Base-by-base conservation (phyloP, 2,329 filamentous ascomycete genomes). In the Diaporthe nobilis region DNA sequence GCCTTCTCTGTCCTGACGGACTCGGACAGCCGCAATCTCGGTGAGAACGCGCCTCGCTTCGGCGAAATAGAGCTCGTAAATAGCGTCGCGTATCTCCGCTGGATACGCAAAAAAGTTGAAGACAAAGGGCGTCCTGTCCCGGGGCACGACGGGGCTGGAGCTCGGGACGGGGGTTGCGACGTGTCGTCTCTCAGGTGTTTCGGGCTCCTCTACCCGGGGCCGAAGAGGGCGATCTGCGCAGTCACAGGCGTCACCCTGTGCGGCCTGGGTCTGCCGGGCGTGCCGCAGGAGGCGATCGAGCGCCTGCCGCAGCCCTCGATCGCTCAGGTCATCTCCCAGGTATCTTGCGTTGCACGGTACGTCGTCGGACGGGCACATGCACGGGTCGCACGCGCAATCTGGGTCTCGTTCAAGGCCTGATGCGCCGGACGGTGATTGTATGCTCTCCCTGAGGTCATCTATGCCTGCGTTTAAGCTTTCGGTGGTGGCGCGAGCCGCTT, bases 1-100 rank as follows among this genome's bases (percentile, higher is more conserved):
- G 20, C 17, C 57, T 15, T 12, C 8, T 12, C 17, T 12, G 15
- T 20, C 31, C 34, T 39, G 57, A 17, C 57, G 57, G 57, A 60
- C 57, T n/a, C 57, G 31, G 22, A 60, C 57, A 25, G 57, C 34
- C 34, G 57, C 57, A n/a, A 60, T 60, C 37, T 42, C 34, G 4
- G 34, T 13, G 57, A 60, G 34, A 39, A 39, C 22, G 4, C 17
- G 57, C 13, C 20, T 39, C 34, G 34, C 28, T 17, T 34, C 55
- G 17, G 55, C 55, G 55, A 58, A 58, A 37, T 58, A 58, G 31
- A 20, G 37, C 55, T 34, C 55, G 55, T 58, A 58, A 58, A 58
- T 37, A 12, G 7, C 2, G 28, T 58, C 22, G 55, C 55, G 55
- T 34, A 58, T 37, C 55, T 58, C 55, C 55, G 55, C 17, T 6